Base-by-base conservation (phyloP, 2,329 filamentous ascomycete species). In the Boeremia lycopersici region DNA sequence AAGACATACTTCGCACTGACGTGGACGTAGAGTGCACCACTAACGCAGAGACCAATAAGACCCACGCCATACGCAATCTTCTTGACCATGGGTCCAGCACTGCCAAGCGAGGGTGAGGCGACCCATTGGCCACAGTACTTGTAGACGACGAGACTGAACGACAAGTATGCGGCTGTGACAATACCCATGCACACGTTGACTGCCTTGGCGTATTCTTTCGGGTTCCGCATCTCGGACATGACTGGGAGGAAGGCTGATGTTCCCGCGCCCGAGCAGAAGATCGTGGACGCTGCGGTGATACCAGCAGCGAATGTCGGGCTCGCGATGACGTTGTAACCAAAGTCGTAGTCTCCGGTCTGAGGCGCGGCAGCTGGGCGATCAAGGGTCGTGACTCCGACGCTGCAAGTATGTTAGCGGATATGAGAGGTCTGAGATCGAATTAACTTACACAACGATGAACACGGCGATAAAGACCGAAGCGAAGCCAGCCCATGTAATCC, bases 171-270 rank as follows among this genome's bases (percentile, higher is more conserved):
- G 0, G 80, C 79, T 0, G 81, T 83, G 4, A 86, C 84, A 40
- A 87, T 69, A 8, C 73, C 77, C 84, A 86, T 86, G 70, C 82
- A 85, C 12, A 81, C 70, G 63, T 81, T 86, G 0, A 88, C 76
- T 0, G 86, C 81, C 68, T 86, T 87, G 56, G 79, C 79, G 69
- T 83, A 88, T 60, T 87, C 83, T 17, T 76, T 77, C 0, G 86
- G 85, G 28, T 79, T 77, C 26, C 57, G 77, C 85, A 89, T 89
- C 73, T 89, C 86, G 0, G 82, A 83, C 48, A 88, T 88, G 53
- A 89, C 83, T 4, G 85, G 84, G 1, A 88, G 73, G 64, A 87
- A 88, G 1, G 84, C 83, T 0, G 81, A 82, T 0, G 84, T 86
- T 15, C 82, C 84, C 0, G 84, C 82, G 6, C 79, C 81, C 2